phyloP scores from a whole-genome alignment of 805 yeast genomes.

The Torulaspora maleeae region DNA sequence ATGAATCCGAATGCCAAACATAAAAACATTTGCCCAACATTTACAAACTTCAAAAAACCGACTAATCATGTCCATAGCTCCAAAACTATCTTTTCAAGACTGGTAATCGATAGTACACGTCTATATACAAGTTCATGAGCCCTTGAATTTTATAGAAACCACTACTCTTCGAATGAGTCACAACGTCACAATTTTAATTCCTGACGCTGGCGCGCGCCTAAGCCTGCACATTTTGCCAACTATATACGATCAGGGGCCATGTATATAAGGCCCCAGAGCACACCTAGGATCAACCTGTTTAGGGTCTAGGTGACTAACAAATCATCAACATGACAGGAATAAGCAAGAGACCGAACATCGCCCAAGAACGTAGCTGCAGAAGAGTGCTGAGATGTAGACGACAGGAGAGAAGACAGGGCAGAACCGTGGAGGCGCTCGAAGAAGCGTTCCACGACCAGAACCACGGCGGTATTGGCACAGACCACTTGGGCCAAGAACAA shows the following conservation, averaged over 20 bases:
- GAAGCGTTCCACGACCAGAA: not conserved
- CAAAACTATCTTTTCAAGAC: no score
- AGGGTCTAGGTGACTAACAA: not conserved
- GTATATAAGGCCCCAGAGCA: not conserved
- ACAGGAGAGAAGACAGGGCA: not conserved
- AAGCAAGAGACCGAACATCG: not conserved
- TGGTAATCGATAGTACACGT: no score
- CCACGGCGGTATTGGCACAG: not conserved
- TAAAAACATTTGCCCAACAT: no score
- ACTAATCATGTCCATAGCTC: no score
- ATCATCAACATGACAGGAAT: not conserved
- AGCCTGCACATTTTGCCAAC: not conserved
- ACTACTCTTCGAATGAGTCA: no score
- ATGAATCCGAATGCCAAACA: no score
- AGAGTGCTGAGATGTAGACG: constrained; percentile 5
- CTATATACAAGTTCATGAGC: no score
- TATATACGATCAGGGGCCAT: constrained; percentile 2
- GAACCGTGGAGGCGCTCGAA: constrained; percentile 3
- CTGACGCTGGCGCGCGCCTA: constrained; percentile 1
- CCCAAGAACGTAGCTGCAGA: not conserved
- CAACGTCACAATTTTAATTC: not conserved
- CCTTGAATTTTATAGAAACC: no score
- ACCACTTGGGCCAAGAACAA: not conserved
- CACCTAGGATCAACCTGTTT: not conserved
- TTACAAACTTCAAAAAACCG: not conserved